Percentiles rank a stretch among this genome's conserved stretches.
Conservation (phyloP, 306 rosid genomes). For the Casuarina cunninghamiana region DNA sequence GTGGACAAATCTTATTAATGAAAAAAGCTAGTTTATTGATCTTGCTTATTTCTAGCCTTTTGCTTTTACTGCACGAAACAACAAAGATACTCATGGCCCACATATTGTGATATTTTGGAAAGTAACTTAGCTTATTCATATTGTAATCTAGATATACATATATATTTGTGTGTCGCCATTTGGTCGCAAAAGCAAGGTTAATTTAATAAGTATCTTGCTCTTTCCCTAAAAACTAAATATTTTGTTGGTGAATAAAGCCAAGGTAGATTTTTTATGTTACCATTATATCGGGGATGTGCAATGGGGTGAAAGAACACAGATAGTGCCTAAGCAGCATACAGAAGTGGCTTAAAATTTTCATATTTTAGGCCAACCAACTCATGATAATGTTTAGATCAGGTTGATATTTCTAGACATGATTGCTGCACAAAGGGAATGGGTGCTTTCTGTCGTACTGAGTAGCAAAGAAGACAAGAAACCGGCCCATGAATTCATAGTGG, state of each 20-base stretch:
- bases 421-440: not conserved
- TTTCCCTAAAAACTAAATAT: not conserved
- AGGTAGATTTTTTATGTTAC: too few relatives aligned
- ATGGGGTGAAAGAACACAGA: not conserved
- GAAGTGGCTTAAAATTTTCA: not conserved
- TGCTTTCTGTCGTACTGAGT: not conserved
- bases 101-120: too few relatives aligned
- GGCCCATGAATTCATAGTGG: slow-evolving; percentile 26
- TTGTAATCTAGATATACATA: too few relatives aligned
- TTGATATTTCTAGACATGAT: too few relatives aligned
- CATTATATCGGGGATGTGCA: too few relatives aligned
- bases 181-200: not conserved
- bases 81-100: not conserved
- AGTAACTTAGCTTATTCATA: too few relatives aligned
- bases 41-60: not conserved
- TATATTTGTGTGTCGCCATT: not conserved
- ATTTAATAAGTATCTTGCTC: not conserved
- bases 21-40: not conserved
- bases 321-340: not conserved
- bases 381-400: not conserved
- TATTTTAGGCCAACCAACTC: slow-evolving; percentile 9
- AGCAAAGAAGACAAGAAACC: not conserved
- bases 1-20: not conserved
- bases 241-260: too few relatives aligned
- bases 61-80: not conserved